Conservation (phyloP, 805 yeast genomes). For the Maudiozyma turicensis region DNA sequence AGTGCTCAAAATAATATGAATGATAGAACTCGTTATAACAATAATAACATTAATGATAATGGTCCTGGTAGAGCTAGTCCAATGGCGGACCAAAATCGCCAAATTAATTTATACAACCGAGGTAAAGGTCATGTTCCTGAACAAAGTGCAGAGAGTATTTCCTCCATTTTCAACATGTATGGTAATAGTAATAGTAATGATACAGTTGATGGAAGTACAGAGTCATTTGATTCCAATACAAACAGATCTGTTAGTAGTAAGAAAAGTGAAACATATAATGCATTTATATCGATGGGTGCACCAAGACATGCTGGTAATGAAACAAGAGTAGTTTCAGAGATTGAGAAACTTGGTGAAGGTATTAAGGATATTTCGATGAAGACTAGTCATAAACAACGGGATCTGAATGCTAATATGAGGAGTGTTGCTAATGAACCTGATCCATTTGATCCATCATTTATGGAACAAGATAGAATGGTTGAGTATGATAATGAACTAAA, state of each 20-base stretch:
- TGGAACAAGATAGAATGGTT: constrained; percentile 16
- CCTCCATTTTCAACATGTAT: constrained; percentile 1
- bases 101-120: too few species aligned
- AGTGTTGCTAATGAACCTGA: constrained; percentile 7
- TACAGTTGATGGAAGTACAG: not conserved
- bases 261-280: not conserved
- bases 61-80: not conserved
- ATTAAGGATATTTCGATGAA: not conserved
- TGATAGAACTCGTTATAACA: not conserved
- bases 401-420: not conserved
- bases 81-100: too few species aligned
- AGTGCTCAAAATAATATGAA: not conserved
- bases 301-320: not conserved
- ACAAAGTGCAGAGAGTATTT: not conserved
- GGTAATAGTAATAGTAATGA: not conserved
- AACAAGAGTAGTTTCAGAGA: not conserved
- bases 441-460: constrained; percentile 22
- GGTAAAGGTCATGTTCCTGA: not conserved
- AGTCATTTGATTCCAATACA: not conserved
- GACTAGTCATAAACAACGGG: not conserved
- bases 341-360: not conserved
- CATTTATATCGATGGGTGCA: not conserved
- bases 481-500: constrained; percentile 4
- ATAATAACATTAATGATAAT: not conserved
- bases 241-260: not conserved